Base-by-base conservation (phyloP, 129 eudicot species). In the Flaveria bidentis region DNA sequence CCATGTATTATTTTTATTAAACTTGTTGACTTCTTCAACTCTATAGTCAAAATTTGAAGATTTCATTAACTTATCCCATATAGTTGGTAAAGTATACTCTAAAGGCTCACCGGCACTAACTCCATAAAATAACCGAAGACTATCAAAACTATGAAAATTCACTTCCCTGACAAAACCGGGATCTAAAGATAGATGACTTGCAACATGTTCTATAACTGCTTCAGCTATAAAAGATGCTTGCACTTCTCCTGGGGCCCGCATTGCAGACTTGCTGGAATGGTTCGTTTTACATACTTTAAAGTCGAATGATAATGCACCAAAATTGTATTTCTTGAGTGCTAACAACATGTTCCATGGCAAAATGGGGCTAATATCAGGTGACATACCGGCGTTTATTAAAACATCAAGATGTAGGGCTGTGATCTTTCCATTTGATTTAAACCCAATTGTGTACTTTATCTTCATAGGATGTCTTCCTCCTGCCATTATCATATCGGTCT, bases 401-500 rank as follows among this genome's bases (percentile, higher is more conserved):
- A 94, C 71, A 64, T 89, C 87, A 0, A 89, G 86, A 80, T 91
- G 90, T 30, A 91, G 74, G 51, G 92, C 97, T 20, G 97, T 94
- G 83, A 94, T 82, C 68, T 91, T 89, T 36, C 97, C 98, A 39
- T 79, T 80, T 13, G 96, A 85, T 78, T 91, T 91, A 83, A 94
- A 94, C 10, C 98, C 98, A 30, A 89, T 91, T n/a, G 81, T 86
- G 82, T 91, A 94, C 41, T 86, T 91, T 84, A 91, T 84, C 81
- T 94, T 91, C 97, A 94, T 94, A 25, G 98, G 98, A 80, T 94
- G 98, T 71, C 98, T 87, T 83, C 98, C 97, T 69, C 97, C 97
- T 15, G 90, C 86, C 87, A 91, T 83, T 65, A 91, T 89, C 98
- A 91, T 94, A 78, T 94, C 98, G 0, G 98, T 87, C 71, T 94